phyloP scores from a whole-genome alignment of 257 asterid species.

The Asclepias syriaca region DNA sequence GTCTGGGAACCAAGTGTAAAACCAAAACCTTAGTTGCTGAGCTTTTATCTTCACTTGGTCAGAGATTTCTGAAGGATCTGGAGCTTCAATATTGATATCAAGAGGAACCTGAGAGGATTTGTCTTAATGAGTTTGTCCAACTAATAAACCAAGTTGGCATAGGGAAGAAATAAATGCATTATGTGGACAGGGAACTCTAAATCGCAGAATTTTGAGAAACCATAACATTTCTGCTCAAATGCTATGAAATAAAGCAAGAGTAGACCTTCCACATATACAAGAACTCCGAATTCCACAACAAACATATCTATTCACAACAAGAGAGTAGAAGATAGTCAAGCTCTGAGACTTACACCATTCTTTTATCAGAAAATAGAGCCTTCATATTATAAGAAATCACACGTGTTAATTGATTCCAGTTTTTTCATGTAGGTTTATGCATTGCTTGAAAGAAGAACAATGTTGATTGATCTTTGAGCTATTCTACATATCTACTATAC shows the following conservation, averaged over 20 bases:
- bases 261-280: background rate
- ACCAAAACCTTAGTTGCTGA: conserved; percentile 53
- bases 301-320: background rate
- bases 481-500: background rate
- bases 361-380: background rate
- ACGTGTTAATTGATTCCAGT: background rate
- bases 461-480: background rate
- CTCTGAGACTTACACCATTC: background rate
- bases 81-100: conserved; percentile 42
- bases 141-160: background rate
- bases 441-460: background rate
- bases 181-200: background rate
- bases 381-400: background rate
- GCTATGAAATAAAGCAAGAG: background rate
- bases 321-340: background rate
- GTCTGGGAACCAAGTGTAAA: background rate
- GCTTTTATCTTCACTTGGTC: conserved; percentile 53
- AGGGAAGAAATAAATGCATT: conserved; percentile 8
- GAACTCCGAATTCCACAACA: background rate
- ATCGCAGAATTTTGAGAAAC: background rate
- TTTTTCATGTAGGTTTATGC: background rate
- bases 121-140: background rate
- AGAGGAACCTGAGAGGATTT: conserved; percentile 33
- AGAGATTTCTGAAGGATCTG: conserved; percentile 31
- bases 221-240: background rate